phyloP scores from a whole-genome alignment of 805 yeast species.

The Wickerhamiella brachini region DNA sequence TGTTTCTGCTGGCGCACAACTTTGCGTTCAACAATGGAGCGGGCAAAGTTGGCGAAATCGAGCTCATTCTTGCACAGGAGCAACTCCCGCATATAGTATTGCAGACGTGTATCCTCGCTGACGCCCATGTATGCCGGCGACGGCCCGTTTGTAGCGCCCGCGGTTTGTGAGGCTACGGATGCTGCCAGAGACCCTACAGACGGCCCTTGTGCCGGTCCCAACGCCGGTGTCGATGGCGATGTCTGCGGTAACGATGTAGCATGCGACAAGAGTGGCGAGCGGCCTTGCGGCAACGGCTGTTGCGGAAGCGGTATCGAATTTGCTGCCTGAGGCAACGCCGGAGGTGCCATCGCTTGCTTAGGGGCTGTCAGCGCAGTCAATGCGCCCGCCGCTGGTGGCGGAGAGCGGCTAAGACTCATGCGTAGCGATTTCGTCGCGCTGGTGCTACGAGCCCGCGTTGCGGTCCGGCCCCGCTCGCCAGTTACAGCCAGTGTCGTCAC shows the following conservation, averaged over 20 bases:
- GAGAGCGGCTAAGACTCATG: neutral
- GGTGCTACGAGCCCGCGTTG: neutral
- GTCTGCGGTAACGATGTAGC: too few relatives aligned
- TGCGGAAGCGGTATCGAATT: neutral
- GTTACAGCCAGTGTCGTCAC: neutral
- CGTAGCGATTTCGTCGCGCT: neutral
- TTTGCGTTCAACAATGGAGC: constrained; percentile 32
- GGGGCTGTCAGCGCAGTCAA: neutral
- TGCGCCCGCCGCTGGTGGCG: neutral
- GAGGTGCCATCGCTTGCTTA: neutral
- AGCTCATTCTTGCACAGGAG: constrained; percentile 44
- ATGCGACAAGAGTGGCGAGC: too few relatives aligned
- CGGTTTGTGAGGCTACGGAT: neutral
- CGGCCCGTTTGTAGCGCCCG: neutral
- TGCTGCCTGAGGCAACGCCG: neutral
- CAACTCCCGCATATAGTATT: constrained; percentile 45
- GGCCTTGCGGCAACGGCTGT: too few relatives aligned
- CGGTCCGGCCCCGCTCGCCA: neutral
- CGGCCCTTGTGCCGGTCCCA: neutral
- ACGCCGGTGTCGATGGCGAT: neutral
- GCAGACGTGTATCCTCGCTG: constrained; percentile 17
- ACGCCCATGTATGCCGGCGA: constrained; percentile 3
- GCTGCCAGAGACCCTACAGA: neutral
- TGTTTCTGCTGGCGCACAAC: constrained; percentile 25
- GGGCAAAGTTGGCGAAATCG: constrained; percentile 43